Evolutionary conservation across 73 alveolate genomes (phyloP).

Genomic region (Symbiodinium pilosum): DNA sequence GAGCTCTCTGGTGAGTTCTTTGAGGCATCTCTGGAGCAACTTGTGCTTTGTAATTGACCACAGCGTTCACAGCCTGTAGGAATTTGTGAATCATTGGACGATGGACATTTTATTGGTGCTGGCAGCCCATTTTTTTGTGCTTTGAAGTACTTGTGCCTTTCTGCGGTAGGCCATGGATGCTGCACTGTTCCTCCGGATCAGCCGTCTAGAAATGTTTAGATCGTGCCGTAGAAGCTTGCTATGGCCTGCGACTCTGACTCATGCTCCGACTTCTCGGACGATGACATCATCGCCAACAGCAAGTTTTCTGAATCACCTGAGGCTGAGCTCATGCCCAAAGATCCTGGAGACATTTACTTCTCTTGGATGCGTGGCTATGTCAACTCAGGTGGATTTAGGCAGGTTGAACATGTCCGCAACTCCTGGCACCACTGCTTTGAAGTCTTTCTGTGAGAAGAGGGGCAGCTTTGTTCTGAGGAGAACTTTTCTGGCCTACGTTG

Average conservation of each 20-base stretch:
- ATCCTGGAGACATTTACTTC: constrained; percentile 13
- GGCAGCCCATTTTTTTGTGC: too few species aligned
- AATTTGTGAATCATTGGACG: constrained; percentile 79
- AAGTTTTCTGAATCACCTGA: neutral
- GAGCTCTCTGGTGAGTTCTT: constrained; percentile 92
- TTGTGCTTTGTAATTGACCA: neutral
- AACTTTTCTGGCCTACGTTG: constrained; percentile 96
- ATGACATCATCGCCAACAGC: neutral
- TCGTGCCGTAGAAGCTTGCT: neutral
- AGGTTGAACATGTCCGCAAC: too few species aligned
- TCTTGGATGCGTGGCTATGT: constrained; percentile 25
- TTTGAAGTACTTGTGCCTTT: too few species aligned
- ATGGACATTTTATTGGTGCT: constrained; percentile 67
- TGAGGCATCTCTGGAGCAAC: constrained; percentile 22
- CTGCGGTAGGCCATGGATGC: too few species aligned
- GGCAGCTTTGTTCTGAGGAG: neutral
- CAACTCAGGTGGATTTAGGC: too few species aligned
- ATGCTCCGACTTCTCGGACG: constrained; percentile 15
- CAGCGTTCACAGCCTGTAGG: neutral
- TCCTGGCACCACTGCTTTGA: too few species aligned
- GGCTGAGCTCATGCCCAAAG: constrained; percentile 56
- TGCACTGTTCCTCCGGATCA: neutral
- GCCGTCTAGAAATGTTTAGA: neutral
- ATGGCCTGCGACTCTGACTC: neutral
- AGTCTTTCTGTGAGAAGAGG: too few species aligned